Conservation (phyloP, 2,329 filamentous ascomycete species). For the Ustilaginoidea virens region DNA sequence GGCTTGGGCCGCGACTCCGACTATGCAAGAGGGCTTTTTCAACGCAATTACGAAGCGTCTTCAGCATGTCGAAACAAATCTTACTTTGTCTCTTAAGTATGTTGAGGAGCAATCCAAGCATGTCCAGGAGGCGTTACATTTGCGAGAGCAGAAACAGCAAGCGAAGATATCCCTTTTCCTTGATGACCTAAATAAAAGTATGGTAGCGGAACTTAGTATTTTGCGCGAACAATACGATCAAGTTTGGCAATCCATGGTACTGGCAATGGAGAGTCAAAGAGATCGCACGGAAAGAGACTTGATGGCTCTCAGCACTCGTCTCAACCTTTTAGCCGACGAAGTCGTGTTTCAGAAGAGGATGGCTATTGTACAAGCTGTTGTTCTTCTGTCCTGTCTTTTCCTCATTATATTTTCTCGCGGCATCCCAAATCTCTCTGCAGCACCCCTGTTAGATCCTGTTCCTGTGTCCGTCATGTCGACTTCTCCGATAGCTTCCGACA, state of each 20-base stretch:
- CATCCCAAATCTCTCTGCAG: constrained; percentile 20
- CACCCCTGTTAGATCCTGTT: constrained; percentile 12
- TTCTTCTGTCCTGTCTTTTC: constrained; percentile 74
- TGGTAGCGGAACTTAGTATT: constrained; percentile 62
- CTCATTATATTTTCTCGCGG: constrained; percentile 67
- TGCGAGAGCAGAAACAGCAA: constrained; percentile 76
- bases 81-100: constrained; percentile 83
- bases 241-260: constrained; percentile 88
- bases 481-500: too few species aligned
- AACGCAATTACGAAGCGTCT: constrained; percentile 90
- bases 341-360: constrained; percentile 78
- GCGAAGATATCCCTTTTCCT: constrained; percentile 72
- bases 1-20: constrained; percentile 38
- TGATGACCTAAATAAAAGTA: constrained; percentile 71
- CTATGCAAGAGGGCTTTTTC: constrained; percentile 95
- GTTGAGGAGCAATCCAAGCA: constrained; percentile 93
- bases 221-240: constrained; percentile 85
- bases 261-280: constrained; percentile 78
- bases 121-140: constrained; percentile 70
- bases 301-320: constrained; percentile 60
- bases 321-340: constrained; percentile 88
- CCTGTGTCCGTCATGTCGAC: constrained; percentile 10
- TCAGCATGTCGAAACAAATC: constrained; percentile 80
- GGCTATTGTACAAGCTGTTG: constrained; percentile 77
- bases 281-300: constrained; percentile 75